Evolutionary conservation across 2,329 filamentous ascomycete genomes (phyloP).

Genomic region (Chaetomiaceae sp.): DNA sequence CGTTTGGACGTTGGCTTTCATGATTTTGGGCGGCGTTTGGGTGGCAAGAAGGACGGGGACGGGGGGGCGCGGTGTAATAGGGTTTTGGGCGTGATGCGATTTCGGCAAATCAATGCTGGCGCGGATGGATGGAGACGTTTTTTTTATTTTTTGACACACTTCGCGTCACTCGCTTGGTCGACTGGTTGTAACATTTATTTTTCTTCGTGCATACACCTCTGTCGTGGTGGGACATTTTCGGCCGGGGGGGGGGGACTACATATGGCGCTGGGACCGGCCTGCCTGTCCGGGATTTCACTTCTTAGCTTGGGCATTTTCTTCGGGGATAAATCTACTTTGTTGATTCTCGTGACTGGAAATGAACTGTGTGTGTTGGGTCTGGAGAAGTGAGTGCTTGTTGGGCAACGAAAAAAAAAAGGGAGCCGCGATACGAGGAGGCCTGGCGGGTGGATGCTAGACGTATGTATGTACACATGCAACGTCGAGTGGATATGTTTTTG

Average conservation of each 20-base stretch:
- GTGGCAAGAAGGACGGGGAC: no score
- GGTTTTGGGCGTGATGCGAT: background rate
- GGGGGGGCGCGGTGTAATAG: no score
- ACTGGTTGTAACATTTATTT: constrained; percentile 4
- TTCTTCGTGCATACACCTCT: constrained; percentile 3
- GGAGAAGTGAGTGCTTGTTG: no score
- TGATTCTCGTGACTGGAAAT: background rate
- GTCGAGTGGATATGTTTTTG: background rate
- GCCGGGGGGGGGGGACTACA: background rate
- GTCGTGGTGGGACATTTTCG: background rate
- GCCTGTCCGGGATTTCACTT: background rate
- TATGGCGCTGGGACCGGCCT: constrained; percentile 4
- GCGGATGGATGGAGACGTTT: background rate
- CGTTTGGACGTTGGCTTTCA: no score
- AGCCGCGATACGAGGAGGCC: no score
- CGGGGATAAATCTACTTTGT: constrained; percentile 12
- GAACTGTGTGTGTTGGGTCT: background rate
- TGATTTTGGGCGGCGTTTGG: no score
- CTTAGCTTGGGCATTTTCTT: background rate
- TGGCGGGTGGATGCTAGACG: no score
- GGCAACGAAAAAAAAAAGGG: no score
- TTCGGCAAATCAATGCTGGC: background rate
- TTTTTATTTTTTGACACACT: background rate
- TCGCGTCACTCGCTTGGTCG: constrained; percentile 10
- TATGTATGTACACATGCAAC: no score